Conservation (phyloP, 78 protist species). For the Polysphondylium violaceum region DNA sequence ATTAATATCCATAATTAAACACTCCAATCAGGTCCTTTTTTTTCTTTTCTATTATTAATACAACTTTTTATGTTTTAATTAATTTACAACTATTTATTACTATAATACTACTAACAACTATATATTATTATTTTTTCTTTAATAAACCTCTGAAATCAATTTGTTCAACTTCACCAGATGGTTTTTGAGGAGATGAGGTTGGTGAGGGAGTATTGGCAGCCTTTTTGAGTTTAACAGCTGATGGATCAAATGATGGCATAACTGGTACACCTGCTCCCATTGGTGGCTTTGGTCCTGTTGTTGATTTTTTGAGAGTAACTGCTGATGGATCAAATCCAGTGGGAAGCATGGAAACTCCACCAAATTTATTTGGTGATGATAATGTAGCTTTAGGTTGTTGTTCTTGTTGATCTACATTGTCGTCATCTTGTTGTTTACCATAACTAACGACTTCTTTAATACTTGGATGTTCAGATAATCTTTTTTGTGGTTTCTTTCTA, state of each 20-base stretch:
- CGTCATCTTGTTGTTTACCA: background rate
- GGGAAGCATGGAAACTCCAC: conserved; percentile 27
- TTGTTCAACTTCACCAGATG: no score
- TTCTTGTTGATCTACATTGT: no score
- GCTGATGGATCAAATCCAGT: conserved; percentile 18
- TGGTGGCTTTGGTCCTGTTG: background rate
- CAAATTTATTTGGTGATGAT: conserved; percentile 14
- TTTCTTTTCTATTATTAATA: no score
- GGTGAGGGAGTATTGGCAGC: conserved; percentile 19
- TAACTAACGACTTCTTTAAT: conserved; percentile 36
- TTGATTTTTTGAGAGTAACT: background rate
- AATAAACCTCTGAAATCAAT: no score
- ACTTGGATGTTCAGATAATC: conserved; percentile 53
- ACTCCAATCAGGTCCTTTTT: no score
- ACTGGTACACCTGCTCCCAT: background rate
- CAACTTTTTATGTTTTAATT: no score
- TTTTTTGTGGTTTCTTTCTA: conserved; percentile 56
- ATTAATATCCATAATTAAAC: no score
- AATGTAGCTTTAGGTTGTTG: background rate
- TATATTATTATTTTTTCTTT: no score
- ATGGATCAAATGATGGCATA: conserved; percentile 17
- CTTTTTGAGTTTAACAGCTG: conserved; percentile 49
- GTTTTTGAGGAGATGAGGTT: no score
- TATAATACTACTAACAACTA: no score
- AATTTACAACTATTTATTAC: no score